Conservation (phyloP, 83 land plant species). For the Picea abies region DNA sequence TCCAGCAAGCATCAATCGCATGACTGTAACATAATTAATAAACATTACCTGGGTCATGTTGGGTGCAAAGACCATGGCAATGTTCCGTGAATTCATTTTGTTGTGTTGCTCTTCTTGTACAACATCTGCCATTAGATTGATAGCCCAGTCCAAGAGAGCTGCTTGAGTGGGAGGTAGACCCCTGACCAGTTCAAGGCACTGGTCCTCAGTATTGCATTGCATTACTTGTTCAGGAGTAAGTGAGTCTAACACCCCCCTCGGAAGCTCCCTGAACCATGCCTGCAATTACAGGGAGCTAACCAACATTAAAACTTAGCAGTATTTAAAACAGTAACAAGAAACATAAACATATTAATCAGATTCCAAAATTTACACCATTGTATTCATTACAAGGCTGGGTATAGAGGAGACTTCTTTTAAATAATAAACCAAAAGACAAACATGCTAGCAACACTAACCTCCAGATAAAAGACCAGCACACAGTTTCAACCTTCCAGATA, state of each 20-base stretch:
- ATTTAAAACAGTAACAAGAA: background rate
- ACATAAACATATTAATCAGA: background rate
- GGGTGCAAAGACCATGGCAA: slow-evolving; percentile 52
- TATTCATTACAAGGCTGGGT: background rate
- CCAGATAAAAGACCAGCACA: background rate
- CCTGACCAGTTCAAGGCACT: slow-evolving; percentile 36
- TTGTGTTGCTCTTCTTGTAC: slow-evolving; percentile 37
- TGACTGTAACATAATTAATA: background rate
- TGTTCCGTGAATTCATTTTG: slow-evolving; percentile 52
- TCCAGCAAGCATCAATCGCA: background rate
- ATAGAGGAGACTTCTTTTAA: no score
- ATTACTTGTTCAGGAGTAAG: slow-evolving; percentile 47
- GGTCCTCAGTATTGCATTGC: slow-evolving; percentile 43
- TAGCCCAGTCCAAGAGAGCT: slow-evolving; percentile 46
- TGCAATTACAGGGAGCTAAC: slow-evolving; percentile 5
- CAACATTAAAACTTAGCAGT: background rate
- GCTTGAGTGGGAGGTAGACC: slow-evolving; percentile 39
- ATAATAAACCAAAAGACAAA: no score
- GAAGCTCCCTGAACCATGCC: slow-evolving; percentile 60
- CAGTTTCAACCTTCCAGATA: background rate
- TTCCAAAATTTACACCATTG: background rate
- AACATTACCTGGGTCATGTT: slow-evolving; percentile 46
- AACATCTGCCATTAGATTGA: slow-evolving; percentile 51
- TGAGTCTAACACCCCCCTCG: slow-evolving; percentile 40
- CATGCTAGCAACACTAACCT: background rate